Conservation (phyloP, 192 early-diverging fungal species). For the Glomus cerebriforme region DNA sequence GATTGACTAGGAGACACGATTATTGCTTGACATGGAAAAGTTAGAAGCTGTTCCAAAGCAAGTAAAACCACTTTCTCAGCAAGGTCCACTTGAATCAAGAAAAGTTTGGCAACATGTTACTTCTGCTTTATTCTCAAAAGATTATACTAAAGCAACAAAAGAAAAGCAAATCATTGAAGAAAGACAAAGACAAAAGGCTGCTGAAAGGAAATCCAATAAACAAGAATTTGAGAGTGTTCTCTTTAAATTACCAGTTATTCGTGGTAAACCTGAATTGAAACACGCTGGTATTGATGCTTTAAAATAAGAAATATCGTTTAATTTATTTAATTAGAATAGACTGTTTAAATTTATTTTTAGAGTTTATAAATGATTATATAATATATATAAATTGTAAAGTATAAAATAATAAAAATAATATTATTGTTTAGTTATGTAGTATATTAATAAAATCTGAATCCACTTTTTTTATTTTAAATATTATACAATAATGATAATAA, state of each 20-base stretch:
- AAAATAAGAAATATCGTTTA: neutral
- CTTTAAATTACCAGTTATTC: constrained; percentile 57
- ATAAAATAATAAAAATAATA: too few species aligned
- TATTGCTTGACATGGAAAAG: constrained; percentile 58
- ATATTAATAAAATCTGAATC: too few species aligned
- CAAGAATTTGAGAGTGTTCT: constrained; percentile 57
- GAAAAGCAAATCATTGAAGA: constrained; percentile 72
- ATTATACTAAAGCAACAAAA: constrained; percentile 62
- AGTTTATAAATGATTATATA: too few species aligned
- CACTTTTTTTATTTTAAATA: too few species aligned
- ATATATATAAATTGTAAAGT: too few species aligned
- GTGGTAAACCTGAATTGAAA: constrained; percentile 52
- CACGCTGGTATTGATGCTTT: constrained; percentile 7
- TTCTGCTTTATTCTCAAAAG: constrained; percentile 55
- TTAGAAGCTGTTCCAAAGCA: constrained; percentile 51
- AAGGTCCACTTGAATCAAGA: constrained; percentile 64
- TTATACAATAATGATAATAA: too few species aligned
- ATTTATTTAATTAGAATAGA: neutral
- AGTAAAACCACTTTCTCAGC: constrained; percentile 58
- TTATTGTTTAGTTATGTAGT: too few species aligned
- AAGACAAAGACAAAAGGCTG: constrained; percentile 54
- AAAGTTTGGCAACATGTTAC: constrained; percentile 66
- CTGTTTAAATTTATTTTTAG: neutral
- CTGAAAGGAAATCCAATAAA: constrained; percentile 47
- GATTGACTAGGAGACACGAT: constrained; percentile 22